Conservation (phyloP, 805 yeast species). For the Blastobotrys parvus region DNA sequence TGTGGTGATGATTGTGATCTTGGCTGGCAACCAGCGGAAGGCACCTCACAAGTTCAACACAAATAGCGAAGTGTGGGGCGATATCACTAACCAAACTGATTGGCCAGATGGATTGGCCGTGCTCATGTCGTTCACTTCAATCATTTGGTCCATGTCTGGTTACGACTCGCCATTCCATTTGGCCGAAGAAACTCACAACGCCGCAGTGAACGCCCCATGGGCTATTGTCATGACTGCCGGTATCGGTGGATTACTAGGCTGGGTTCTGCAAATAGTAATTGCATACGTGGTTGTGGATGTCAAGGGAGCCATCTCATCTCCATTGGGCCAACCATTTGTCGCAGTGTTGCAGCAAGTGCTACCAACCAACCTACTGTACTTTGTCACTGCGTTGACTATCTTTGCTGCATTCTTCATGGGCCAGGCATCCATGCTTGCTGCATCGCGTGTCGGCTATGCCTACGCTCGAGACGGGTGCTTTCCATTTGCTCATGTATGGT, state of each 20-base stretch:
- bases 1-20: conserved; percentile 31
- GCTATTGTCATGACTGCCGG: conserved; percentile 54
- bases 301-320: background rate
- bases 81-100: conserved; percentile 38
- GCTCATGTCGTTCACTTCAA: conserved; percentile 50
- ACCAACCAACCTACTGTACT: conserved; percentile 47
- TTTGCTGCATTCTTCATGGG: conserved; percentile 58
- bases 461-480: conserved; percentile 71
- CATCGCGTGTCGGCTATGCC: conserved; percentile 56
- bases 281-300: conserved; percentile 32
- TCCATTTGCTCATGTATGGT: conserved; percentile 41
- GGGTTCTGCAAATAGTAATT: conserved; percentile 43
- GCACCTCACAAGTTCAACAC: conserved; percentile 42
- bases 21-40: conserved; percentile 6
- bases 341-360: conserved; percentile 44
- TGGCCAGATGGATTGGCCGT: conserved; percentile 58
- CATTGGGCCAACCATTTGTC: conserved; percentile 47
- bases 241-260: conserved; percentile 52
- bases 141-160: conserved; percentile 69
- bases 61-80: conserved; percentile 42
- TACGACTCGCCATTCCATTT: conserved; percentile 67
- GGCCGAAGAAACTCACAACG: conserved; percentile 61
- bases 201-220: conserved; percentile 53
- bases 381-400: conserved; percentile 59
- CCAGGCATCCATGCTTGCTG: conserved; percentile 38